Base-by-base conservation (phyloP, 2,329 filamentous ascomycete species). In the Sporothrix humicola region DNA sequence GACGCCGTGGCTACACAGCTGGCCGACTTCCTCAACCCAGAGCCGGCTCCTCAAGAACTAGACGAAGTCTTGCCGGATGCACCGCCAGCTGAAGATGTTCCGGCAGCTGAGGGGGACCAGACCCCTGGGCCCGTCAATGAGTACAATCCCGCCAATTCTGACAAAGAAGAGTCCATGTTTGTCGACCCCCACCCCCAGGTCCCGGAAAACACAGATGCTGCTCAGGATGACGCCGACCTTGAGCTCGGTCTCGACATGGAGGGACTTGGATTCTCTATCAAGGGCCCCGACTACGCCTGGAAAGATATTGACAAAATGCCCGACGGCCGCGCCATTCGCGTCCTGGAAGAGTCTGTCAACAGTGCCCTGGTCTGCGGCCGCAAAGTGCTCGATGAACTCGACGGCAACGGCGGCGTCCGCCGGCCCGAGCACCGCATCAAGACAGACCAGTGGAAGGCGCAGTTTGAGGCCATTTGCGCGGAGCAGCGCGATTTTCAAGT, bases 401-500 rank as follows among this genome's bases (percentile, higher is more conserved):
- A 1, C 7, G 5, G 15, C 8, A 12, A 37, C 7, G 31, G 31
- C 31, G 31, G 31, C 31, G 7, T 37, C 31, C 31, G 44, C 4
- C 15, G 6, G 7, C 15, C 10, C 42, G 69, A 71, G 46, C 6
- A 8, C 9, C 61, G 59, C 20, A 13, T 69, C 10, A 10, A 72
- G 4, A 23, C 17, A 6, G 4, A 12, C 12, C n/a, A n/a, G 6
- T 75, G 72, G 63, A 37, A 48, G 12, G 12, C 42, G 0, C 69
- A 72, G 20, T 69, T 72, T 26, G 73, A 37, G 2, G 3, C 13
- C 9, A 72, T 75, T 7, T 37, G 61, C 42, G 2, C 31, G 1
- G 44, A 59, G 1, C 61, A 73, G 2, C 50, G 61, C 4, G 3
- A 50, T 1, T 75, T 75, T 3, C 2, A 46, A 1, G 71, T 75